phyloP scores from a whole-genome alignment of 345 rosid species.

The Murraya paniculata region DNA sequence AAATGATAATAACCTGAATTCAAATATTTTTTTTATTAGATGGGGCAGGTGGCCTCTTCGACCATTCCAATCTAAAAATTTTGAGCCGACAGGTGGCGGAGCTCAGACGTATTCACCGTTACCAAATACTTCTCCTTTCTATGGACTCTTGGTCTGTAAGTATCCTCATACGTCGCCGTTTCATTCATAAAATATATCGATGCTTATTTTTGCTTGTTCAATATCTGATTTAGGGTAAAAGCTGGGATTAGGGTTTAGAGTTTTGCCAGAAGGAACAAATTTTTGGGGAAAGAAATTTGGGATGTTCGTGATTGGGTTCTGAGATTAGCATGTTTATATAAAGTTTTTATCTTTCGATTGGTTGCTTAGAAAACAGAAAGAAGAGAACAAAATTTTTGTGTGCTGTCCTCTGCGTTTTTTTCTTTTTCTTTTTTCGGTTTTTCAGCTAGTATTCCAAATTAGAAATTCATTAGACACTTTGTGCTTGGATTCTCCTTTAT shows the following conservation, averaged over 20 bases:
- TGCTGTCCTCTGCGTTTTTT: too few species aligned
- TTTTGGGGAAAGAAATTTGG: not conserved
- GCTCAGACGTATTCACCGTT: not conserved
- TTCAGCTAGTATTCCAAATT: not conserved
- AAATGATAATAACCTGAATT: not conserved
- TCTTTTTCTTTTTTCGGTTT: not conserved
- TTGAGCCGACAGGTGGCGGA: not conserved
- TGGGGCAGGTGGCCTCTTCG: too few species aligned
- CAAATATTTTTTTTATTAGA: not conserved
- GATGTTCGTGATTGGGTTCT: not conserved
- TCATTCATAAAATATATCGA: not conserved
- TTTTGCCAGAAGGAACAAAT: not conserved
- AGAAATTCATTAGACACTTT: not conserved
- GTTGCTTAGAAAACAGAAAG: not conserved
- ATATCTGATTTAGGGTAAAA: not conserved
- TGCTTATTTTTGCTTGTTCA: not conserved
- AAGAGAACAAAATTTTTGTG: not conserved
- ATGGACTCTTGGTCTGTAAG: not conserved
- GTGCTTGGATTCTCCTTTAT: not conserved
- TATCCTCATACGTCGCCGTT: not conserved
- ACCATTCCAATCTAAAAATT: not conserved
- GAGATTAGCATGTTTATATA: not conserved
- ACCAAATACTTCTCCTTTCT: not conserved
- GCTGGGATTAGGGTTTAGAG: not conserved
- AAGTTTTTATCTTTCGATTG: not conserved